These are phyloP conservation scores for Salix brachista DNA, from an alignment of 345 rosid genomes.

Conservation along the genomic window DNA sequence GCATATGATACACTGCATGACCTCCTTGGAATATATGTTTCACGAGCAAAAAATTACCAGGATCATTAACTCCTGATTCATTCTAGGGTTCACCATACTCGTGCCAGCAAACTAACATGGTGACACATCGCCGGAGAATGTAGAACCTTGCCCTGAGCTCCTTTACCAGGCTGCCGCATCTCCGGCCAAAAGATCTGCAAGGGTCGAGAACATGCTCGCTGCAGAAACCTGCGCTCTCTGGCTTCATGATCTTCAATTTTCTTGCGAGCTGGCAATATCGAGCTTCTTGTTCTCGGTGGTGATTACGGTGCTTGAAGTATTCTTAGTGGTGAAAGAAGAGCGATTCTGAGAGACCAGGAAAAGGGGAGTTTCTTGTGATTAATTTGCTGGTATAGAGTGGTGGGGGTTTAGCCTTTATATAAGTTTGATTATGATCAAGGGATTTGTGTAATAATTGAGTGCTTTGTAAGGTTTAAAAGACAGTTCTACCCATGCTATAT, in stretches of 20 bases:
- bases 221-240: conserved; percentile 27
- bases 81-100: conserved; percentile 27
- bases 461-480: conserved; percentile 3
- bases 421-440: conserved; percentile 14
- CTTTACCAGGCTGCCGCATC: conserved; percentile 46
- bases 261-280: background rate
- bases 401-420: conserved; percentile 29
- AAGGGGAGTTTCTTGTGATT: conserved; percentile 5
- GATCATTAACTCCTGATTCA: background rate
- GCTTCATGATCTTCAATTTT: conserved; percentile 12
- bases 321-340: background rate
- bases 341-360: background rate
- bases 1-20: background rate
- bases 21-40: background rate
- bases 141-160: conserved; percentile 59
- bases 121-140: conserved; percentile 58
- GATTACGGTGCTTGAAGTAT: background rate
- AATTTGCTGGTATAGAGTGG: conserved; percentile 15
- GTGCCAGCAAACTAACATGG: conserved; percentile 63
- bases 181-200: conserved; percentile 37
- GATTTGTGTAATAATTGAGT: background rate
- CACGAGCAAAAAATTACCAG: background rate
- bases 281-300: background rate
- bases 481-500: conserved; percentile 1
- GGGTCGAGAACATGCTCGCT: conserved; percentile 27